Base-by-base conservation (phyloP, 345 rosid species). In the Excoecaria agallocha region DNA sequence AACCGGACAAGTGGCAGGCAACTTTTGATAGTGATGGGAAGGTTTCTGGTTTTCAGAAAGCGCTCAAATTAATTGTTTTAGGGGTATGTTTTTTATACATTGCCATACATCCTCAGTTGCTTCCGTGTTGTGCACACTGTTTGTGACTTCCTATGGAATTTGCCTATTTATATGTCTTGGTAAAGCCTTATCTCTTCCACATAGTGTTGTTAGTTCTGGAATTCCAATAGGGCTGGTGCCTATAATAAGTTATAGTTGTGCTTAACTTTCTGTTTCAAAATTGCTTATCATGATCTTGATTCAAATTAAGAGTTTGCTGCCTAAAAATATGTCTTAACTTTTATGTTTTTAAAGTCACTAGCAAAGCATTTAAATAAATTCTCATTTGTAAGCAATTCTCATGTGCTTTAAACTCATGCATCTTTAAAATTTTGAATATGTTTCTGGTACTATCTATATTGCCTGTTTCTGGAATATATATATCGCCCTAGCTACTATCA, bases 1-100 rank as follows among this genome's bases (percentile, higher is more conserved):
- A 91, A 85, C 93, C 89, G 17, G 93, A 90, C 69, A 93, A 91
- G 85, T 93, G 97, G 97, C 92, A 86, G 20, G 84, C 90, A 66
- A 74, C 74, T 83, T 93, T 91, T 85, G 95, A 90, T 76, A 71
- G 83, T 41, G 88, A 91, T 48, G 98, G 98, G 76, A 93, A 91
- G 84, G 90, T 87, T 84, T 80, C 81, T 59, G 85, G 87, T 81
- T 93, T 93, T 70, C 92, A 78, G 65, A 93, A 93, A 83, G 95
- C 82, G 20, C 93, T 93, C 77, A 91, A 86, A 78, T 78, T 80
- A 69, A 93, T 91, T 77, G 77, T 84, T 83, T 76, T 90, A 64
- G 98, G 97, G 93, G 97, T 93, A 86, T 78, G 98, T 74, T 55
- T 46, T 68, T 75, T 62, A 52, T 25, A 6, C 20, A 15, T 19